phyloP scores from a whole-genome alignment of 768 basidiomycete genomes.

The Pisolithus marmoratus region DNA sequence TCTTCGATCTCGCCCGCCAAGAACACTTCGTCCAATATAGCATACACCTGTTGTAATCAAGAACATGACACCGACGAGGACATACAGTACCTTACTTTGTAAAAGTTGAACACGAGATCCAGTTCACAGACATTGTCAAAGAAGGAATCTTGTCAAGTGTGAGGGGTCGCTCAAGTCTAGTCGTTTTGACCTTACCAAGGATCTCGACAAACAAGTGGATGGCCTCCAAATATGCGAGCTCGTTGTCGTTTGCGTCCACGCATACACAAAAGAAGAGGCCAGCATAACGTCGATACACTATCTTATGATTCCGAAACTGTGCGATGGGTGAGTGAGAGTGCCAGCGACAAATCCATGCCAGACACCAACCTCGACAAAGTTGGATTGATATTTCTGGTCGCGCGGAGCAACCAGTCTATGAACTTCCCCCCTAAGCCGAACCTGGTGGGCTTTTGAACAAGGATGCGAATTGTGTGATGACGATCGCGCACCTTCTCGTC shows the following conservation, averaged over 20 bases:
- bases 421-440: conserved; percentile 91
- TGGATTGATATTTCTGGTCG: conserved; percentile 98
- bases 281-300: conserved; percentile 95
- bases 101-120: conserved; percentile 98
- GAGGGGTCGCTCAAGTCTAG: conserved; percentile 1
- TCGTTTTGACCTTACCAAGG: conserved; percentile 55
- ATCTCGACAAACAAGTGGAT: conserved; percentile 99
- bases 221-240: conserved; percentile 93
- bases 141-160: conserved; percentile 70
- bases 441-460: conserved; percentile 39
- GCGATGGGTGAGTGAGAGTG: conserved; percentile 4
- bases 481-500: conserved; percentile 80
- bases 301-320: conserved; percentile 96
- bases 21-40: conserved; percentile 97
- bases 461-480: not conserved
- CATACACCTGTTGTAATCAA: conserved; percentile 67
- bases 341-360: not conserved
- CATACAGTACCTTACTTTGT: conserved; percentile 56
- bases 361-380: conserved; percentile 90
- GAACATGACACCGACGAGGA: not conserved
- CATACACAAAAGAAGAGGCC: conserved; percentile 98
- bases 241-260: conserved; percentile 97
- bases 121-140: conserved; percentile 99
- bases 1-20: conserved; percentile 98
- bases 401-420: conserved; percentile 93